phyloP scores from a whole-genome alignment of 1,284 basidiomycete genomes.

The Naganishia sp. region DNA sequence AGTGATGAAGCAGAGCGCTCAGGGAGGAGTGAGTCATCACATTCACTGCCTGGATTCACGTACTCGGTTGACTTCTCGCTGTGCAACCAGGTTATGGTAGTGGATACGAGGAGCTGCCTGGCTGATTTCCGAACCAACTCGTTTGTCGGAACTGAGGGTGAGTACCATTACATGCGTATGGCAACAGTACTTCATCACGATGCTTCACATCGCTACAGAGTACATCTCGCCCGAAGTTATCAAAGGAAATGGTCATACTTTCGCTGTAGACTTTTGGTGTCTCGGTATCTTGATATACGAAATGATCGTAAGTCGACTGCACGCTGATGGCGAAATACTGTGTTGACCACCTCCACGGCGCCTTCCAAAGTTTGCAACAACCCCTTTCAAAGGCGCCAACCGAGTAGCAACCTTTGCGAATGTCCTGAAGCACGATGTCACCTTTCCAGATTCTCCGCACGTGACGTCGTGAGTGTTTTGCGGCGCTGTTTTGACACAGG shows the following conservation, averaged over 20 bases:
- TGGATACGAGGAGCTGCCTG: slow-evolving; percentile 97
- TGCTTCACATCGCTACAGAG: slow-evolving; percentile 60
- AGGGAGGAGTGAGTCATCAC: slow-evolving; percentile 68
- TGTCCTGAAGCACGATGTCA: slow-evolving; percentile 82
- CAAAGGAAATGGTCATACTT: slow-evolving; percentile 94
- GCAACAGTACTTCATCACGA: slow-evolving; percentile 29
- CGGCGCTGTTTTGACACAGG: slow-evolving; percentile 85
- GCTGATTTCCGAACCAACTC: slow-evolving; percentile 98
- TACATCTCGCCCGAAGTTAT: slow-evolving; percentile 99
- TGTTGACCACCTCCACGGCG: neutral
- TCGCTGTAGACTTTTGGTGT: slow-evolving; percentile 99
- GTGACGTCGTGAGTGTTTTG: slow-evolving; percentile 76
- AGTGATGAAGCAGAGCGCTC: slow-evolving; percentile 68
- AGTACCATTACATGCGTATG: slow-evolving; percentile 36
- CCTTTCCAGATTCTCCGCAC: slow-evolving; percentile 82
- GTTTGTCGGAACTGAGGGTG: slow-evolving; percentile 96
- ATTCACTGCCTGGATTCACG: neutral
- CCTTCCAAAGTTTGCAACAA: slow-evolving; percentile 80
- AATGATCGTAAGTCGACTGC: slow-evolving; percentile 82
- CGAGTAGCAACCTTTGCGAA: slow-evolving; percentile 96
- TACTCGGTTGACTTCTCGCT: neutral
- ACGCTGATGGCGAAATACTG: neutral
- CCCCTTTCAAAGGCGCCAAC: slow-evolving; percentile 96
- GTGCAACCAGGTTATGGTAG: slow-evolving; percentile 51
- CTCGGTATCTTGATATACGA: slow-evolving; percentile 98